These are phyloP conservation scores for Lotmaria passim DNA, from an alignment of 208 protist species.

Conservation along the genomic window DNA sequence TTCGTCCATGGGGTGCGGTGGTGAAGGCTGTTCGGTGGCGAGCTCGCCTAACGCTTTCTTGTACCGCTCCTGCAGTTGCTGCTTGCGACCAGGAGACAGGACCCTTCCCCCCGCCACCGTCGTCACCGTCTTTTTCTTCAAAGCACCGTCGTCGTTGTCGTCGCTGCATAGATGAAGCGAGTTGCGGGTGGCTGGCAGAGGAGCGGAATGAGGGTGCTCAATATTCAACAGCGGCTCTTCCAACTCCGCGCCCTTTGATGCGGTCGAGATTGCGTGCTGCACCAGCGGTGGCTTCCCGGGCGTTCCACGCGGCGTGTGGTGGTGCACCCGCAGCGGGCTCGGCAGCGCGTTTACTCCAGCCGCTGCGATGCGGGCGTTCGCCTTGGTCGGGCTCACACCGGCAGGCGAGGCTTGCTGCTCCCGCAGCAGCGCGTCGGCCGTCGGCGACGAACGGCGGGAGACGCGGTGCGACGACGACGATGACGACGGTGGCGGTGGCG, in stretches of 20 bases:
- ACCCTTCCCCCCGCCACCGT: background rate
- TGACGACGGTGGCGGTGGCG: too few relatives aligned
- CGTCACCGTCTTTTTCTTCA: background rate
- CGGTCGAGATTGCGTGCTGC: too few relatives aligned
- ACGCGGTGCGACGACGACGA: background rate
- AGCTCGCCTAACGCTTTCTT: background rate
- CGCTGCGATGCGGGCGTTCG: background rate
- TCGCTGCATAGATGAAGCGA: background rate
- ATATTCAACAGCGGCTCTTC: too few relatives aligned
- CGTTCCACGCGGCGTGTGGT: constrained; percentile 4
- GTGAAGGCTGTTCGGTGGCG: background rate
- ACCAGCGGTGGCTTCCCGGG: constrained; percentile 15
- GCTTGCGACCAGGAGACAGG: background rate
- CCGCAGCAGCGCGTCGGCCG: constrained; percentile 1
- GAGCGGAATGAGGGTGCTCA: background rate
- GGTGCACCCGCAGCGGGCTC: background rate
- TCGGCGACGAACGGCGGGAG: background rate
- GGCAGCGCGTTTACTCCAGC: constrained; percentile 1
- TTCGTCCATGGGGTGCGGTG: background rate
- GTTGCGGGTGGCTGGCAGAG: background rate
- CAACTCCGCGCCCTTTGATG: too few relatives aligned
- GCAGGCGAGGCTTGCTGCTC: background rate
- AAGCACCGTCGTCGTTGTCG: background rate
- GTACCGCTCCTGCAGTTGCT: constrained; percentile 10
- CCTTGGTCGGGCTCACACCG: background rate